Evolutionary conservation across 1,139 yeast genomes (phyloP).

Genomic region (Hyphopichia fennica): DNA sequence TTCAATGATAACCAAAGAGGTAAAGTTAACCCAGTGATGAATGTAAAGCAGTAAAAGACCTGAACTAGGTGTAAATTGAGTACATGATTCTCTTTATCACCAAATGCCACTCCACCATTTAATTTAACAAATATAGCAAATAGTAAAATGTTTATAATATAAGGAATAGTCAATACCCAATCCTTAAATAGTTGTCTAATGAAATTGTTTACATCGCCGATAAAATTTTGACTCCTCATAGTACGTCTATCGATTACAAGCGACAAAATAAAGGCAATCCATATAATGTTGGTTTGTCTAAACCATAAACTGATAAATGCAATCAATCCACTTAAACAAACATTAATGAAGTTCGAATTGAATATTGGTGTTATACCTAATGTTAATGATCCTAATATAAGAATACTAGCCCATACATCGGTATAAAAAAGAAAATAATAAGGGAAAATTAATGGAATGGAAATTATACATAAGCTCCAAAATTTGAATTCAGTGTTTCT

Average conservation of each 20-base stretch:
- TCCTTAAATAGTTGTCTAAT: conserved; percentile 17
- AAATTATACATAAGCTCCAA: conserved; percentile 49
- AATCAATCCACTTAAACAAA: conserved; percentile 38
- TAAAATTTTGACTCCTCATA: neutral
- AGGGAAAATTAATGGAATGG: conserved; percentile 71
- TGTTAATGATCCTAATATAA: conserved; percentile 51
- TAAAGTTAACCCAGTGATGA: conserved; percentile 60
- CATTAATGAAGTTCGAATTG: conserved; percentile 1
- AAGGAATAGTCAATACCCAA: conserved; percentile 48
- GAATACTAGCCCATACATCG: conserved; percentile 85
- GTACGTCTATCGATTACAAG: conserved; percentile 49
- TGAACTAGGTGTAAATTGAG: conserved; percentile 76
- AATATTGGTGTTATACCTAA: conserved; percentile 22
- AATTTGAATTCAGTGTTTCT: conserved; percentile 35
- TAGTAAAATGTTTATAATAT: conserved; percentile 44
- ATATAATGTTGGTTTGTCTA: conserved; percentile 87
- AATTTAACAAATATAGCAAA: conserved; percentile 57
- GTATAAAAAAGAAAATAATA: conserved; percentile 84
- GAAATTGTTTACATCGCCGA: neutral
- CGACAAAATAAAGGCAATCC: conserved; percentile 70
- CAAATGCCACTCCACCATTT: conserved; percentile 82
- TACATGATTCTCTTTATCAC: conserved; percentile 84
- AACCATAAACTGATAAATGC: conserved; percentile 66
- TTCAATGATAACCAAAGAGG: conserved; percentile 63
- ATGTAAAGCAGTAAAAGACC: conserved; percentile 71